Evolutionary conservation across 2,329 filamentous ascomycete species (phyloP), one percentile per base, ranked within the genome.

Genomic region (Trichophyton mentagrophytes): DNA sequence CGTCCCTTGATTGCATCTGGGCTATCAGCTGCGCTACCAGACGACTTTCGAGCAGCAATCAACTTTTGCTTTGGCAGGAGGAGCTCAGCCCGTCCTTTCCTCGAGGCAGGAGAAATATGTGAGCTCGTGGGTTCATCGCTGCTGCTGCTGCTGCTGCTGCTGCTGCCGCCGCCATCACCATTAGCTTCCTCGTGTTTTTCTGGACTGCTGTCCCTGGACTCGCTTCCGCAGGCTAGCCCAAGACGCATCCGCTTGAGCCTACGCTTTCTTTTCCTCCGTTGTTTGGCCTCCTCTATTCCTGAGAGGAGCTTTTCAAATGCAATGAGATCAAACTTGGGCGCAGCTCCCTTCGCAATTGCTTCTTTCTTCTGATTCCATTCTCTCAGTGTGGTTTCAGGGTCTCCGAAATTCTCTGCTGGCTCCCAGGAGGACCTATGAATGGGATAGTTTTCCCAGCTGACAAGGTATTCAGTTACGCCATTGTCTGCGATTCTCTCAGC

Each of bases 381-480:
- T 6, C 68, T 44, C 20, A 82, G 67, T 0, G 71, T 74, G 9
- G 64, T 65, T 17, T 74, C 66, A 27, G 69, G 67, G 46, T 66
- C 64, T 27, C 65, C 58, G 61, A 82, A 78, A 53, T 72, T 71
- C 1, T 73, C 70, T 17, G 66, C 67, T 1, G 79, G 78, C 64
- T 83, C 79, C 79, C 79, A 83, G 0, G 82, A 84, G 60, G 78
- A 77, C 61, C 80, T 70, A n/a, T 82, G 70, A 3, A 84, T 63
- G 1, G 77, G 74, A 66, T 85, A 90, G 1, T 75, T 79, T 27
- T 76, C 74, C 87, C 86, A 90, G 62, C 82, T 79, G 22, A 88
- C 79, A 1, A 90, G 77, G 67, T 83, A 89, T 25, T 67, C 70
- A 15, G 68, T 67, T 3, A 71, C 72, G 9, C 69, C 69, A 3